These are phyloP conservation scores for Arabis hirsuta DNA, from an alignment of 345 rosid genomes.

Conservation along the genomic window DNA sequence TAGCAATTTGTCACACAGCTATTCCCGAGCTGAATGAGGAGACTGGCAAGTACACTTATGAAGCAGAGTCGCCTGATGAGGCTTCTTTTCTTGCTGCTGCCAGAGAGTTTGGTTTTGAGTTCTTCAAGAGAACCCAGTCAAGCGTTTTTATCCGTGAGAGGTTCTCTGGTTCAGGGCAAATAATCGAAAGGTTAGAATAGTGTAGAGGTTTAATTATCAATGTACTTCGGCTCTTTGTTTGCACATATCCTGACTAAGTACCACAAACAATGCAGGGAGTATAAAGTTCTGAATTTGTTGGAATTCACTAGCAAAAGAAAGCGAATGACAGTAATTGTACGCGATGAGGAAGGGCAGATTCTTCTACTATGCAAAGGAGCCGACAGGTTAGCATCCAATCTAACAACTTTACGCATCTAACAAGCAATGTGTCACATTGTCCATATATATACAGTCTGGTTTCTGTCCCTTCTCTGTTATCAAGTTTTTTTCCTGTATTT, in stretches of 20 bases:
- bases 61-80: slow-evolving; percentile 99
- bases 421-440: slow-evolving; percentile 7
- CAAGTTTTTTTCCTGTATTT: slow-evolving; percentile 27
- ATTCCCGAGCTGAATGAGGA: slow-evolving; percentile 88
- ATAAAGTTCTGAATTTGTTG: slow-evolving; percentile 81
- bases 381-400: slow-evolving; percentile 70
- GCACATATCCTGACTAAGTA: slow-evolving; percentile 31
- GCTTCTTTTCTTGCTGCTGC: slow-evolving; percentile 96
- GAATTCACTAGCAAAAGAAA: slow-evolving; percentile 98
- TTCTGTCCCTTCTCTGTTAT: slow-evolving; percentile 12
- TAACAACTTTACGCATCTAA: background rate
- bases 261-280: slow-evolving; percentile 68
- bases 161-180: slow-evolving; percentile 55
- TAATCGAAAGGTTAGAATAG: slow-evolving; percentile 70
- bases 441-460: background rate
- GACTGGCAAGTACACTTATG: slow-evolving; percentile 70
- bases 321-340: slow-evolving; percentile 91
- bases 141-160: slow-evolving; percentile 75
- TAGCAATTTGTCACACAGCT: slow-evolving; percentile 96
- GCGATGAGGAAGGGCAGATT: slow-evolving; percentile 79
- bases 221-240: slow-evolving; percentile 9
- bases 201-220: slow-evolving; percentile 20
- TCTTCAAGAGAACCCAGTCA: slow-evolving; percentile 80
- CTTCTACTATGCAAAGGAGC: slow-evolving; percentile 97
- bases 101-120: slow-evolving; percentile 96